These are phyloP conservation scores for Dentipellis sp. DNA, from an alignment of 768 basidiomycete genomes.

Conservation along the genomic window DNA sequence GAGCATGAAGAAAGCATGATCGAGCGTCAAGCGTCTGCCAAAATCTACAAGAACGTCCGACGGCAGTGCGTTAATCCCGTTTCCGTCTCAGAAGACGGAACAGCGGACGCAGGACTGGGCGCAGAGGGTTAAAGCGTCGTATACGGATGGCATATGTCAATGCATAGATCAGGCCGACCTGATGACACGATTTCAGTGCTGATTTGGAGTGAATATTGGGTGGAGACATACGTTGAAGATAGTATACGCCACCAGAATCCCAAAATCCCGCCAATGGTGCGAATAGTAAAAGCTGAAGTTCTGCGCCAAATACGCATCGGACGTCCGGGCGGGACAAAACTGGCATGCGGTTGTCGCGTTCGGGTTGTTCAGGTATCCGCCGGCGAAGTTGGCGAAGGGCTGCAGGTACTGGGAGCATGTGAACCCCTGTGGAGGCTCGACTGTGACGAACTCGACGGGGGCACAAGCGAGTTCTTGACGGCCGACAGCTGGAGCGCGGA, in stretches of 20 bases:
- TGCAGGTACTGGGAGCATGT: conserved; percentile 39
- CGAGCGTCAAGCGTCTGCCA: too few species aligned
- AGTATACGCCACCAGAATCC: conserved; percentile 33
- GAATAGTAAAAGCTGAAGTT: conserved; percentile 55
- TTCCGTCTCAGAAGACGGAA: too few species aligned
- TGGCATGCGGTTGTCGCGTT: conserved; percentile 29
- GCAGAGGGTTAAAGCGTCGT: too few species aligned
- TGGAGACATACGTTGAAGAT: conserved; percentile 31
- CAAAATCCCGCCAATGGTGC: conserved; percentile 39
- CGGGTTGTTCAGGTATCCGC: conserved; percentile 41
- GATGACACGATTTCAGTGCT: too few species aligned
- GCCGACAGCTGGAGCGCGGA: conserved; percentile 34
- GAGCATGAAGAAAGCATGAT: too few species aligned
- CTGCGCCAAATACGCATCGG: conserved; percentile 46
- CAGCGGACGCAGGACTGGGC: too few species aligned
- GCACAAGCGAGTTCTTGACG: conserved; percentile 44
- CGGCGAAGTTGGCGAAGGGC: conserved; percentile 28
- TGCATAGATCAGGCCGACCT: too few species aligned
- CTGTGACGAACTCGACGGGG: conserved; percentile 44
- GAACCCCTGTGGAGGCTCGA: conserved; percentile 37
- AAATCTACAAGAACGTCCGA: too few species aligned
- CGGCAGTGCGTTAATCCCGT: too few species aligned
- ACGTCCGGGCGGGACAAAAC: conserved; percentile 48
- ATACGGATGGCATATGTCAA: too few species aligned
- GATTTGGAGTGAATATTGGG: too few species aligned